Evolutionary conservation across 179 eudicot genomes (phyloP).

Genomic region (Gypsophila paniculata): DNA sequence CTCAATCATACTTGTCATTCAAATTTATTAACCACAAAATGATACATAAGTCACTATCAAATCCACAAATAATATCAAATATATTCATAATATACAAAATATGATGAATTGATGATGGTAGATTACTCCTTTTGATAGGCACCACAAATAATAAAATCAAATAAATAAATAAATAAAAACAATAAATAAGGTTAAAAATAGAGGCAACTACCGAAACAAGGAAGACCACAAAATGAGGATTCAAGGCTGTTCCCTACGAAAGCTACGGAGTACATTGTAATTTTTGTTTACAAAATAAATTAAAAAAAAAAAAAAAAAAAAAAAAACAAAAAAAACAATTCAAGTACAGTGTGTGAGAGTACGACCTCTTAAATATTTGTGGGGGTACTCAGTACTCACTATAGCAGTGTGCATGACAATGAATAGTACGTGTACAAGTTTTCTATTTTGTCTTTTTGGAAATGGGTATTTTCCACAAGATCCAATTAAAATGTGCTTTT

Average conservation of each 20-base stretch:
- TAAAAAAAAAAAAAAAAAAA: no score
- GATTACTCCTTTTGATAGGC: neutral
- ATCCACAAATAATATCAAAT: neutral
- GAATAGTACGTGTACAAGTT: no score
- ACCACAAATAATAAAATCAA: constrained; percentile 12
- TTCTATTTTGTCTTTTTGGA: no score
- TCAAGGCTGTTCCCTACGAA: neutral
- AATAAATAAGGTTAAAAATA: neutral
- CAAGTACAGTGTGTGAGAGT: neutral
- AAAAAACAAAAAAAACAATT: neutral
- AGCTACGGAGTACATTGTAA: constrained; percentile 8
- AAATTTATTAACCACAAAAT: no score
- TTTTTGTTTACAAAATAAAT: neutral
- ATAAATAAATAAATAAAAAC: no score
- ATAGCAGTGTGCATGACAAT: no score
- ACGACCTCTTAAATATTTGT: neutral
- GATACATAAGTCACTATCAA: constrained; percentile 5
- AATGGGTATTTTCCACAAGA: no score
- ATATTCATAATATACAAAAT: neutral
- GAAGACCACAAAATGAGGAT: constrained; percentile 18
- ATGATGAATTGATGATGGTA: neutral
- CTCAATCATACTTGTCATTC: no score
- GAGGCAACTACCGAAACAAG: constrained; percentile 9
- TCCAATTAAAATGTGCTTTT: no score
- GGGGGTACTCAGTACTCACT: no score